Conservation (phyloP, 495 filamentous ascomycete species). For the Penicillium silybi region DNA sequence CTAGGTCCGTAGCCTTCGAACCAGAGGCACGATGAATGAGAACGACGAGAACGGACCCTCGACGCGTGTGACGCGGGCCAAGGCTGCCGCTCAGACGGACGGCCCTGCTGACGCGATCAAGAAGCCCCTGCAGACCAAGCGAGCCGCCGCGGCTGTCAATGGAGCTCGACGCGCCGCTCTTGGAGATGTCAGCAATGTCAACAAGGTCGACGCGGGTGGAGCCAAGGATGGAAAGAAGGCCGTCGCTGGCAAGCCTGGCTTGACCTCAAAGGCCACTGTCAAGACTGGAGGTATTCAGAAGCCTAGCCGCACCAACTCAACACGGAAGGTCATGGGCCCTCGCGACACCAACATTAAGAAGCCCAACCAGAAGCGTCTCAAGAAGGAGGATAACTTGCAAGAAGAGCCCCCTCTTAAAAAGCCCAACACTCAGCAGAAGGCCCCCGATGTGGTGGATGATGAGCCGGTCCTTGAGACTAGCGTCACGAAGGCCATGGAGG, state of each 20-base stretch:
- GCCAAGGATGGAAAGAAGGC: slow-evolving; percentile 67
- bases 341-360: slow-evolving; percentile 68
- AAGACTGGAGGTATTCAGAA: slow-evolving; percentile 75
- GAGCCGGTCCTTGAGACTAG: neutral
- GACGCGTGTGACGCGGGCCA: slow-evolving; percentile 86
- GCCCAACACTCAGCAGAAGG: slow-evolving; percentile 49
- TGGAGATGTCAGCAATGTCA: slow-evolving; percentile 93
- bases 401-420: slow-evolving; percentile 56
- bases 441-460: slow-evolving; percentile 2
- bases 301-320: slow-evolving; percentile 59
- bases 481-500: slow-evolving; percentile 9
- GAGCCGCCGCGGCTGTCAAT: slow-evolving; percentile 51
- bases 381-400: slow-evolving; percentile 56
- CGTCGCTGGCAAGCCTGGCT: slow-evolving; percentile 50
- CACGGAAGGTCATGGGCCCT: slow-evolving; percentile 55
- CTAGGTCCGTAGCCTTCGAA: slow-evolving; percentile 55
- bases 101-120: slow-evolving; percentile 58
- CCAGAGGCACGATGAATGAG: slow-evolving; percentile 75
- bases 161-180: slow-evolving; percentile 63
- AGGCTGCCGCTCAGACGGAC: slow-evolving; percentile 67
- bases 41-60: slow-evolving; percentile 86
- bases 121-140: slow-evolving; percentile 74
- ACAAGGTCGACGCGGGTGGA: slow-evolving; percentile 65
- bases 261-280: slow-evolving; percentile 74
- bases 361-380: slow-evolving; percentile 19